Percentiles rank a stretch among this genome's conserved stretches.
phyloP scores from a whole-genome alignment of 1,284 basidiomycete genomes.

The Marasmius sp. region DNA sequence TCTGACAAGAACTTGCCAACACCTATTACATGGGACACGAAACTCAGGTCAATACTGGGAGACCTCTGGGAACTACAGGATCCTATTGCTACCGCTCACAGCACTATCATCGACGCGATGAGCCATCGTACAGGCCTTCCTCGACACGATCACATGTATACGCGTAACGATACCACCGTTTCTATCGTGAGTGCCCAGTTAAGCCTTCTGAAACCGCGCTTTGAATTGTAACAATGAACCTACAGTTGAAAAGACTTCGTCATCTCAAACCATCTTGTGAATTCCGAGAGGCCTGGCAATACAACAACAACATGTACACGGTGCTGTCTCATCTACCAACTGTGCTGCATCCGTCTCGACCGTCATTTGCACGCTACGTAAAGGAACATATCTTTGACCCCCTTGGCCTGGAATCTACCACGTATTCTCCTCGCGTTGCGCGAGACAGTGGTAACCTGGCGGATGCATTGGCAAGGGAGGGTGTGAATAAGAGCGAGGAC shows the following conservation, averaged over 20 bases:
- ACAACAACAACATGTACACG: slow-evolving; percentile 21
- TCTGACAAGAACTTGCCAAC: slow-evolving; percentile 18
- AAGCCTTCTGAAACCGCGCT: too few relatives aligned
- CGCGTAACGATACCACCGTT: slow-evolving; percentile 15
- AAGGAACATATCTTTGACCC: slow-evolving; percentile 19
- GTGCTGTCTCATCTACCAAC: slow-evolving; percentile 19
- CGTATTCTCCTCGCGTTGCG: slow-evolving; percentile 24
- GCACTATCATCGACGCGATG: slow-evolving; percentile 22
- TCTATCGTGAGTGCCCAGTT: slow-evolving; percentile 12
- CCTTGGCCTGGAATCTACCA: slow-evolving; percentile 22
- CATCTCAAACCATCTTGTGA: slow-evolving; percentile 20
- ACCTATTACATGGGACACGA: slow-evolving; percentile 21
- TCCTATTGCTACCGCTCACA: slow-evolving; percentile 17
- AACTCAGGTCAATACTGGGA: slow-evolving; percentile 19
- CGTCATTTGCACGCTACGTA: slow-evolving; percentile 16
- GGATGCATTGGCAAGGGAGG: slow-evolving; percentile 18
- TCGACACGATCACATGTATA: slow-evolving; percentile 22
- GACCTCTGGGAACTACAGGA: slow-evolving; percentile 21
- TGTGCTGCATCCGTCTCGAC: slow-evolving; percentile 4
- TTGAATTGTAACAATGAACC: too few relatives aligned
- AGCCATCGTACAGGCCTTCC: slow-evolving; percentile 24
- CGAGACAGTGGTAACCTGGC: slow-evolving; percentile 21
- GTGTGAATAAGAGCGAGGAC: slow-evolving; percentile 9
- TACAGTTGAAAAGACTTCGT: background rate
- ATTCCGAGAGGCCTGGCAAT: slow-evolving; percentile 20